Conservation (phyloP, 2,329 filamentous ascomycete species). For the Trichoderma guizhouense region DNA sequence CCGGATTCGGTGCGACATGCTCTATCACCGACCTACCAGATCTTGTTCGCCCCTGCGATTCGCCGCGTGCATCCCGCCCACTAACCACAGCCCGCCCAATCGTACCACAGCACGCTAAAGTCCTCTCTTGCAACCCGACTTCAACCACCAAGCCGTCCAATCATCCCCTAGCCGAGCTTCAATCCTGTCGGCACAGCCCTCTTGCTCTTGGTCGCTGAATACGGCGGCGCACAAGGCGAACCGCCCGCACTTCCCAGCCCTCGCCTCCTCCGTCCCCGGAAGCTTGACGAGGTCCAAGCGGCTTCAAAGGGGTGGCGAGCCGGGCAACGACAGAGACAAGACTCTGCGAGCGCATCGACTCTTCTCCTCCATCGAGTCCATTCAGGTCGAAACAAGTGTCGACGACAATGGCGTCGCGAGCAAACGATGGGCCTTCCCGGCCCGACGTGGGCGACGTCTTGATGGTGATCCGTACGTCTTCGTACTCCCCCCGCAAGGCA, state of each 20-base stretch:
- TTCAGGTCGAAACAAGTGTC: not conserved
- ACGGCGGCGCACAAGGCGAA: conserved; percentile 11
- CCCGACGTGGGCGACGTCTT: conserved; percentile 65
- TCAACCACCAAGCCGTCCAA: conserved; percentile 26
- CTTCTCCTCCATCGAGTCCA: not conserved
- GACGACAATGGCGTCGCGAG: conserved; percentile 38
- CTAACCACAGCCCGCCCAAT: conserved; percentile 27
- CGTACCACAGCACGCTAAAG: conserved; percentile 31
- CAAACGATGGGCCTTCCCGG: conserved; percentile 38
- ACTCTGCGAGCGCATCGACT: not conserved
- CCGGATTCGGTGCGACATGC: not conserved
- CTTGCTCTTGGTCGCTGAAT: not conserved
- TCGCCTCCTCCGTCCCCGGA: not conserved
- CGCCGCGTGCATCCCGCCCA: conserved; percentile 5
- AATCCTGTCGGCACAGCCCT: not conserved
- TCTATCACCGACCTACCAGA: not conserved
- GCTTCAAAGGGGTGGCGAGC: conserved; percentile 7
- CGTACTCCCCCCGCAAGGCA: not conserved
- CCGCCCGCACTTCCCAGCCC: not conserved
- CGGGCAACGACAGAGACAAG: not conserved
- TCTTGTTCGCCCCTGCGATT: conserved; percentile 13
- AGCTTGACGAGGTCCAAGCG: conserved; percentile 1
- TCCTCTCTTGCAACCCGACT: conserved; percentile 23
- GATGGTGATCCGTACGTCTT: conserved; percentile 65
- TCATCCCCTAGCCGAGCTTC: conserved; percentile 15